Base-by-base conservation (phyloP, 345 rosid genomes). In the Noccaea caerulescens region DNA sequence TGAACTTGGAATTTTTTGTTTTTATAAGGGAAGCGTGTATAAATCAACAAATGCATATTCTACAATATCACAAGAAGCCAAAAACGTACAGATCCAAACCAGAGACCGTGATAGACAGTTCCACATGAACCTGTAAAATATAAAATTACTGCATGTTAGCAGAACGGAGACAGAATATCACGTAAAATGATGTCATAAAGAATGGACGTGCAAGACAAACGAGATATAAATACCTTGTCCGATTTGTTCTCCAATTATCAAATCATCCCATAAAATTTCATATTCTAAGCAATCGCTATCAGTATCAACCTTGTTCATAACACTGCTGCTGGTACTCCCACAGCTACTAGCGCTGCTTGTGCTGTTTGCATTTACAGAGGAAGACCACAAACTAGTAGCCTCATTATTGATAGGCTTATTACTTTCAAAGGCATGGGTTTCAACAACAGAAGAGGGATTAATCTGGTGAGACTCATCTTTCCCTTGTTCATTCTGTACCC, bases 61-160 rank as follows among this genome's bases (percentile, higher is more conserved):
- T 36, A 53, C 54, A 25, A 43, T 60, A 68, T 52, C 57, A 60
- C 3, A 47, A 68, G 7, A 84, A 82, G 85, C 46, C 25, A 56
- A 80, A 87, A 82, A 86, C 97, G 67, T 94, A 94, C 99, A 68
- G 97, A 94, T 89, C 94, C 99, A 77, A 82, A 94, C 99, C 99
- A 94, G 82, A 94, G 88, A 54, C 89, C 96, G 53, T 89, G 96
- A 80, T 91, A 91, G 11, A 94, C 99, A 47, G 95, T 94, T 72
- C 99, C 99, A 62, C 99, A 94, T 75, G 97, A 91, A 79, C 99
- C 99, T 94, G 91, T 49, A 47, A 34, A 36, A 59, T 66, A 55
- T 64, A 80, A 71, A 66, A 33, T 16, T 27, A 58, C 57, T 37
- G 64, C 57, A 34, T 33, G 46, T 75, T 54, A 68, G 79, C 43